Evolutionary conservation across 345 rosid genomes (phyloP), one percentile per base, ranked within the genome.

Genomic region (Salix exigua): DNA sequence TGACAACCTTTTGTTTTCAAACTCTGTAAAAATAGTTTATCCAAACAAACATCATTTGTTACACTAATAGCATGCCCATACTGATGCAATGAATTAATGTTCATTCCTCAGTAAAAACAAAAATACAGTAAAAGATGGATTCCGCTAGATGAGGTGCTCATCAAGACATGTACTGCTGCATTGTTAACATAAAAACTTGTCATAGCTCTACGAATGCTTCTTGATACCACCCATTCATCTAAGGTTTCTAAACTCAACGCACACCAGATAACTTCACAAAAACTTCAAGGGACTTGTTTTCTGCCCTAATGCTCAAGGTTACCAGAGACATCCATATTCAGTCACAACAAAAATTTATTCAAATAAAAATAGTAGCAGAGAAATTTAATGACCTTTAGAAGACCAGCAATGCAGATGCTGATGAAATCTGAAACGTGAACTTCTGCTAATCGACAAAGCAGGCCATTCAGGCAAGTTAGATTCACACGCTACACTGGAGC

Each of bases 331-430:
- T 18, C 23, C 11, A 33, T 51, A 18, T 18, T 38, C 26, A 17
- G 18, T 50, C 0, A 26, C 7, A 33, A 7, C 12, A 48, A 48
- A 48, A 33, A 14, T 37, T 69, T 13, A n/a, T 46, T 46, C 21
- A 17, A 70, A 48, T 17, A 11, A 65, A n/a, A 55, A 63, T 69
- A 7, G 18, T 66, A 55, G 13, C 12, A 70, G 23, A 12, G 30
- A 26, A 37, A 65, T 46, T 37, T 21, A 31, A 19, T 35, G 6
- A 83, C 86, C 78, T 68, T 68, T 64, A 72, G 74, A 72, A 46
- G 73, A 72, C 25, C 31, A 63, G n/a, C 42, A 38, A 67, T 53
- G 72, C 5, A 67, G n/a, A 51, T 19, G 60, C 64, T 62, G 75
- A 66, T 35, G 18, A 60, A 65, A 67, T 21, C 68, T 68, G 9